Evolutionary conservation across 1,284 basidiomycete species (phyloP).

Genomic region (Coriolopsis trogii): DNA sequence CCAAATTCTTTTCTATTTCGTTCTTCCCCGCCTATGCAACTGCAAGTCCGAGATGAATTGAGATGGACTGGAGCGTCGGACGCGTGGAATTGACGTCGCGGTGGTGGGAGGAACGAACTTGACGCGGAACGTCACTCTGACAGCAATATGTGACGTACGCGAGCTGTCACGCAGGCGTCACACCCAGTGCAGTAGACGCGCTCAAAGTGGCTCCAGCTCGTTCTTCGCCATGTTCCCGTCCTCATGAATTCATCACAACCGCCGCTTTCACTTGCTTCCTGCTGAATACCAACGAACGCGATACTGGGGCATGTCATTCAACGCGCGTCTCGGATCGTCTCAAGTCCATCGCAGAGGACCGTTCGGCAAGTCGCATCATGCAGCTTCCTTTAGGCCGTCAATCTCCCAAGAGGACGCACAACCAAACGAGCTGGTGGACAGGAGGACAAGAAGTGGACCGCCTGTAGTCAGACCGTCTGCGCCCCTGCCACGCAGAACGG

Average conservation of each 20-base stretch:
- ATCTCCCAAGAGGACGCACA: slow-evolving; percentile 13
- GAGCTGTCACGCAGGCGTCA: neutral
- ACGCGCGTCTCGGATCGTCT: slow-evolving; percentile 7
- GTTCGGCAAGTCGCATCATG: neutral
- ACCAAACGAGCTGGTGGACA: slow-evolving; percentile 15
- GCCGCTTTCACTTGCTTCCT: no score
- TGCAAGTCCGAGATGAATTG: no score
- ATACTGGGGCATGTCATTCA: slow-evolving; percentile 13
- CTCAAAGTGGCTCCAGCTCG: no score
- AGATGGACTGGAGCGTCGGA: no score
- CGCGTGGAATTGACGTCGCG: no score
- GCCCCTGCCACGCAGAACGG: slow-evolving; percentile 2
- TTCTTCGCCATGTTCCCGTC: no score
- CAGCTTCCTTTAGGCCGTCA: neutral
- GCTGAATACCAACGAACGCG: neutral
- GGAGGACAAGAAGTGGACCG: slow-evolving; percentile 1
- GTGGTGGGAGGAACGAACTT: no score
- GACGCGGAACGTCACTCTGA: neutral
- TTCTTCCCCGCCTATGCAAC: no score
- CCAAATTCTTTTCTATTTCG: no score
- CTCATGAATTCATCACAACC: no score
- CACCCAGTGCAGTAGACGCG: no score
- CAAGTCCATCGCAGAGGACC: slow-evolving; percentile 3
- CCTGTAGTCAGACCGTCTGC: slow-evolving; percentile 11
- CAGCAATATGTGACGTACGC: neutral